Base-by-base conservation (phyloP, 78 protist species). In the Dictyostelium intermedium region DNA sequence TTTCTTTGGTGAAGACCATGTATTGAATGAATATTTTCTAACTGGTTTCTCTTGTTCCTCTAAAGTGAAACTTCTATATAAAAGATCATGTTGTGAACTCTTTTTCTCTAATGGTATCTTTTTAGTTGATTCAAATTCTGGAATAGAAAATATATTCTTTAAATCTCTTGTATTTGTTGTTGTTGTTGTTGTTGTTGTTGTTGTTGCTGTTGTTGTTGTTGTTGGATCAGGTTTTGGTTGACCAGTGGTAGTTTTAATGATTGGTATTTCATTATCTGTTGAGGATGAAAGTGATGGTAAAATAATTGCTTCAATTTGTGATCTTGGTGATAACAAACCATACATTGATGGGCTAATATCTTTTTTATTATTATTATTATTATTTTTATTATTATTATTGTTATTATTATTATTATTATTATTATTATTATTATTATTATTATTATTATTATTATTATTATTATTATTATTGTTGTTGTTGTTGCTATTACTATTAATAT, bases 11-110 rank as follows among this genome's bases (percentile, higher is more conserved):
- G 79, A 72, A 2, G 76, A 56, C 86, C 86, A 82, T 14, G 86
- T 82, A 82, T 82, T 82, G 86, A 45, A 82, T 56, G 86, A 82
- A 56, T 50, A 82, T 60, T 50, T 56, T 56, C 60, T 82, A 45
- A 35, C 35, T 45, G 50, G 50, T 34, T 32, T 32, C 16, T 56
- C 74, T n/a, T 27, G 37, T 14, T 79, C 84, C n/a, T 76, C 82
- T 37, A 82, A 35, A 8, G 86, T 82, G 66, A 82, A 82, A n/a
- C 86, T 82, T 56, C 74, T 56, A 60, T 34, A 82, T 32, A 82
- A 20, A 20, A 35, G 18, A 60, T 82, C 86, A 10, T 82, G 70
- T 82, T 77, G 63, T 23, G 82, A 77, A 41, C 37, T 77, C 82
- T 77, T 77, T 77, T 77, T 77, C n/a, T 77, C 63, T 20, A 77